Percentiles rank a stretch among this genome's conserved stretches.
Conservation (phyloP, 1,139 yeast species). For the Suhomyces bokatorum region DNA sequence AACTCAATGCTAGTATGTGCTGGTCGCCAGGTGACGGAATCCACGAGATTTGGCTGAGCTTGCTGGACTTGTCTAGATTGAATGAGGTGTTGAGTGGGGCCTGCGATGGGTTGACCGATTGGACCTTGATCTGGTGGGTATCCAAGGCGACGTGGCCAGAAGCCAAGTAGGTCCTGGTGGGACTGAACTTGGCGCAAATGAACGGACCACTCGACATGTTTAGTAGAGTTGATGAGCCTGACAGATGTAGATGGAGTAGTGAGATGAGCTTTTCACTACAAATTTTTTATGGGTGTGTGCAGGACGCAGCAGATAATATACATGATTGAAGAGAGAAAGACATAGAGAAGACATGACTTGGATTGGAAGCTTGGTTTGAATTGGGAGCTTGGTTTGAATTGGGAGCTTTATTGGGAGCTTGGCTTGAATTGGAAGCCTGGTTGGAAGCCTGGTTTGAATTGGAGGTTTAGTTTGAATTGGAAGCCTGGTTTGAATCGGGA, state of each 20-base stretch:
- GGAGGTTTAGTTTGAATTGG: too few relatives aligned
- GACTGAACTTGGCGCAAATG: constrained; percentile 49
- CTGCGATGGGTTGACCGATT: constrained; percentile 45
- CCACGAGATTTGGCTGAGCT: constrained; percentile 62
- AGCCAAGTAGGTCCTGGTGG: constrained; percentile 61
- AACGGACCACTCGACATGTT: constrained; percentile 22
- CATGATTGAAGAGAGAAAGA: too few relatives aligned
- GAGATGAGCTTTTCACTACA: constrained; percentile 12
- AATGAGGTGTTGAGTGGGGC: constrained; percentile 42
- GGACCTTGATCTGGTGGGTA: constrained; percentile 69
- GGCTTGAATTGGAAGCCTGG: too few relatives aligned
- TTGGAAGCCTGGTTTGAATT: too few relatives aligned
- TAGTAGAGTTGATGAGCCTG: constrained; percentile 1
- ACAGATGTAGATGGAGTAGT: constrained; percentile 1
- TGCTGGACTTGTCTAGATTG: constrained; percentile 55
- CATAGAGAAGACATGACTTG: not conserved
- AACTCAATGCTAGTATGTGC: constrained; percentile 59
- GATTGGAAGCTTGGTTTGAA: too few relatives aligned
- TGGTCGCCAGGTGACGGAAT: constrained; percentile 37
- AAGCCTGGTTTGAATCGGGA: too few relatives aligned
- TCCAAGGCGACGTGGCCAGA: constrained; percentile 71
- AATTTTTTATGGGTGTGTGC: constrained; percentile 9
- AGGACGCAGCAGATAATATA: constrained; percentile 2
- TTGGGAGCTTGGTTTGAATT: too few relatives aligned
- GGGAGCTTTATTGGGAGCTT: too few relatives aligned